These are phyloP conservation scores for Geotrichum candidum DNA, from an alignment of 1,139 yeast species.

Conservation along the genomic window DNA sequence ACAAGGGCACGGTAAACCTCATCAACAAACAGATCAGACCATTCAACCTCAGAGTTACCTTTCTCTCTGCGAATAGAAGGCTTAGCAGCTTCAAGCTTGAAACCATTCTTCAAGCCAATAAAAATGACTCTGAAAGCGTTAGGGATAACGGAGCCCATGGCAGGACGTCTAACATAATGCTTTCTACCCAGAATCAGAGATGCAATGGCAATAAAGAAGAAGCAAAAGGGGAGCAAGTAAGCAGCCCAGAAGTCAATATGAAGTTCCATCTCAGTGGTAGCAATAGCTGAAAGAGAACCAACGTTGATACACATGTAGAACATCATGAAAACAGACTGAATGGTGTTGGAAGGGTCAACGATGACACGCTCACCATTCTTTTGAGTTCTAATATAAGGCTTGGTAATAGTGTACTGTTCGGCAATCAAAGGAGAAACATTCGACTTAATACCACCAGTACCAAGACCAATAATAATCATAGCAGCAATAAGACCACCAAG, in stretches of 20 bases:
- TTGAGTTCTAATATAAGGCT: constrained; percentile 53
- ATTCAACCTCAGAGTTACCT: constrained; percentile 44
- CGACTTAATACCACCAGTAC: constrained; percentile 78
- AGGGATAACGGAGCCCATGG: constrained; percentile 57
- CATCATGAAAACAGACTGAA: constrained; percentile 68
- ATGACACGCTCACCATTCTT: constrained; percentile 63
- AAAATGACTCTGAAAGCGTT: constrained; percentile 47
- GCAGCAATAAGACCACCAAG: constrained; percentile 52
- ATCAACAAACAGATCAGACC: constrained; percentile 59
- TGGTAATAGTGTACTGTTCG: constrained; percentile 58
- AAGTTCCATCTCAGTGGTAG: constrained; percentile 68
- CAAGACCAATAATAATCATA: constrained; percentile 65
- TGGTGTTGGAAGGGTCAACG: constrained; percentile 65
- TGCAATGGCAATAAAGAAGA: constrained; percentile 54
- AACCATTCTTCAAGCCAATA: constrained; percentile 46
- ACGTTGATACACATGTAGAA: constrained; percentile 78
- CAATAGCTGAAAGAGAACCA: constrained; percentile 73
- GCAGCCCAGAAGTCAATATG: constrained; percentile 75
- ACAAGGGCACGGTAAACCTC: constrained; percentile 52
- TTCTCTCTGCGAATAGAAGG: constrained; percentile 42
- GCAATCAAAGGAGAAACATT: constrained; percentile 75
- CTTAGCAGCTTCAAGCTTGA: constrained; percentile 49
- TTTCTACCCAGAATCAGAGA: constrained; percentile 54
- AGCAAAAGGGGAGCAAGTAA: constrained; percentile 58
- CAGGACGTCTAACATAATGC: constrained; percentile 54